phyloP scores from a whole-genome alignment of 2,329 filamentous ascomycete species.

The Zelopaecilomyces penicillatus region DNA sequence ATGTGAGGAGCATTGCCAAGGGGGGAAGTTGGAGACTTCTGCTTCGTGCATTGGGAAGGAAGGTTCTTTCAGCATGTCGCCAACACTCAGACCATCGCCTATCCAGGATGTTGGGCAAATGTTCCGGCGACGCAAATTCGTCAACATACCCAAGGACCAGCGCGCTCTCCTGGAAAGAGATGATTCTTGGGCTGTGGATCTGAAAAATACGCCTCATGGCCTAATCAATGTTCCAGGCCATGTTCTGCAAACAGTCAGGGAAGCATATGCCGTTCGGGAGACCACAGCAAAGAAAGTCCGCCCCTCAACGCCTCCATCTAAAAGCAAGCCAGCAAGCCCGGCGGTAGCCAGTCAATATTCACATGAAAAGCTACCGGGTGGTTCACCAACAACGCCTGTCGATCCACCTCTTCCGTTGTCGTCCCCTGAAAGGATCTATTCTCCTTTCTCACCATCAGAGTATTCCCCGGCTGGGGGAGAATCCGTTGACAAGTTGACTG shows the following conservation, averaged over 20 bases:
- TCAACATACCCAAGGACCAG: conserved; percentile 32
- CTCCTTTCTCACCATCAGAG: too few relatives aligned
- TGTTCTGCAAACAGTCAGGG: conserved; percentile 24
- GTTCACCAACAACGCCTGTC: too few relatives aligned
- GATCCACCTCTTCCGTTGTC: too few relatives aligned
- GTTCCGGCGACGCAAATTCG: conserved; percentile 18
- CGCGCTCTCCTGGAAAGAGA: conserved; percentile 24
- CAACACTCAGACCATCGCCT: conserved; percentile 12
- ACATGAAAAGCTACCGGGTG: too few relatives aligned
- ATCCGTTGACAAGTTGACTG: too few relatives aligned
- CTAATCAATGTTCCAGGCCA: conserved; percentile 26
- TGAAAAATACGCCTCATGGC: conserved; percentile 16
- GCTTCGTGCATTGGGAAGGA: too few relatives aligned
- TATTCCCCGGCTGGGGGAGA: too few relatives aligned
- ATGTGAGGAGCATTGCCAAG: neutral
- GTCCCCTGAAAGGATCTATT: too few relatives aligned
- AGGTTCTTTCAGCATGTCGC: neutral
- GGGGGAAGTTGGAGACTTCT: neutral
- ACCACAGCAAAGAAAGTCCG: too few relatives aligned
- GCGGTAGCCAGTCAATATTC: too few relatives aligned
- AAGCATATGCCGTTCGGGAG: conserved; percentile 12
- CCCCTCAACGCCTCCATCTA: neutral
- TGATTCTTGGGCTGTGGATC: conserved; percentile 28
- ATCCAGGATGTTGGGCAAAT: conserved; percentile 15
- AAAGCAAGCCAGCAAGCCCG: neutral